These are phyloP conservation scores for Penicillium sp. DNA, from an alignment of 2,329 filamentous ascomycete species.

Conservation along the genomic window DNA sequence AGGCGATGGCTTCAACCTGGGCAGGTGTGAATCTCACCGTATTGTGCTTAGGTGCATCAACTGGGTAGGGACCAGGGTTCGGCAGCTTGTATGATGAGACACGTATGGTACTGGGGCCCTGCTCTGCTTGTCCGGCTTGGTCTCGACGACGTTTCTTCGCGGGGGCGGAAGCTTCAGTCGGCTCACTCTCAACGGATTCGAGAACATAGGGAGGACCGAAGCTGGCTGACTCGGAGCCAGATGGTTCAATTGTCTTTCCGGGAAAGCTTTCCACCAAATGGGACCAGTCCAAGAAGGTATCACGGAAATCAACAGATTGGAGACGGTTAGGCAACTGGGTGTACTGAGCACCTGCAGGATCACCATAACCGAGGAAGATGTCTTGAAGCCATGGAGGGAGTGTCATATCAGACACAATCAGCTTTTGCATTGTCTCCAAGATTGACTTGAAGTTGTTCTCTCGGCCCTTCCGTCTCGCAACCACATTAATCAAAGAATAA, in stretches of 20 bases:
- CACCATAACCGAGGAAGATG: slow-evolving; percentile 95
- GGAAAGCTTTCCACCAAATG: slow-evolving; percentile 87
- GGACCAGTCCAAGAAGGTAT: slow-evolving; percentile 94
- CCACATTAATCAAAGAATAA: slow-evolving; percentile 80
- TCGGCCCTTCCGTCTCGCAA: slow-evolving; percentile 77
- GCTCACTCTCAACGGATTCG: slow-evolving; percentile 59
- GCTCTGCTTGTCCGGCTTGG: slow-evolving; percentile 64
- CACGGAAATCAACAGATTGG: slow-evolving; percentile 80
- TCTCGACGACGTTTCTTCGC: slow-evolving; percentile 88
- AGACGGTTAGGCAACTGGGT: slow-evolving; percentile 77
- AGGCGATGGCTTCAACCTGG: slow-evolving; percentile 89
- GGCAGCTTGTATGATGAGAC: slow-evolving; percentile 88
- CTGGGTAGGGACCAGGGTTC: slow-evolving; percentile 86
- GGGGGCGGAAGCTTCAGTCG: slow-evolving; percentile 55
- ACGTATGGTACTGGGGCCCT: slow-evolving; percentile 67
- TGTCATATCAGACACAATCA: slow-evolving; percentile 81
- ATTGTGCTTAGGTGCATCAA: slow-evolving; percentile 80
- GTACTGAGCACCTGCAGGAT: slow-evolving; percentile 84
- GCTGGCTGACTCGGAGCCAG: slow-evolving; percentile 67
- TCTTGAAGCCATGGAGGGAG: slow-evolving; percentile 92
- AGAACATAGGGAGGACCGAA: slow-evolving; percentile 88
- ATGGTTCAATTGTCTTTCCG: slow-evolving; percentile 81
- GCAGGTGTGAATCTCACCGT: slow-evolving; percentile 83
- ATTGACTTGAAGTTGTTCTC: slow-evolving; percentile 98
- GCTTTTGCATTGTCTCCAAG: slow-evolving; percentile 82